phyloP scores from a whole-genome alignment of 148 eudicot genomes.

The Chenopodium suecicum region DNA sequence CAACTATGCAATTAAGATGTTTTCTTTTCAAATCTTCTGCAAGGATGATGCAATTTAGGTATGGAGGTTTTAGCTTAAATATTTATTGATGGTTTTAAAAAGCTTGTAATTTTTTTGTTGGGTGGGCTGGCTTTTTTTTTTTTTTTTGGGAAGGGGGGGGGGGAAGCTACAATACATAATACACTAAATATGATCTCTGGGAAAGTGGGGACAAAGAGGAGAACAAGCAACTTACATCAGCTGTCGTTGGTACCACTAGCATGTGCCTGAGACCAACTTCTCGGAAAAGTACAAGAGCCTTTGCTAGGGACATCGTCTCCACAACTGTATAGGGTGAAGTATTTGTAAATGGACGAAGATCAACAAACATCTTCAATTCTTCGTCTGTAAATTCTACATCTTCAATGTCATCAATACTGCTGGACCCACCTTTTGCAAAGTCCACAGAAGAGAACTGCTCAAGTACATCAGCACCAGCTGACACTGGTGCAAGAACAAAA shows the following conservation, averaged over 20 bases:
- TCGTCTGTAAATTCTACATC: conserved; percentile 62
- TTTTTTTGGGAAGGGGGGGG: neutral
- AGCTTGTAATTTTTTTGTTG: neutral
- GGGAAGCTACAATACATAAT: neutral
- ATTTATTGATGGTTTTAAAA: neutral
- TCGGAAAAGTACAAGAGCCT: conserved; percentile 83
- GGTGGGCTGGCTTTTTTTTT: neutral
- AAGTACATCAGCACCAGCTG: conserved; percentile 37
- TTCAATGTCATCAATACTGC: conserved; percentile 49
- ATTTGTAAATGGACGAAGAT: conserved; percentile 81
- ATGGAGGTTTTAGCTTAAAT: neutral
- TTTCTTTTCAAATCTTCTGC: neutral
- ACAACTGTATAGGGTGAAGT: conserved; percentile 87
- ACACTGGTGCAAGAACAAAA: conserved; percentile 45
- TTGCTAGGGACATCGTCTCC: conserved; percentile 93
- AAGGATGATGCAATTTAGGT: neutral
- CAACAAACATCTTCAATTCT: conserved; percentile 90
- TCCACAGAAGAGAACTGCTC: conserved; percentile 62
- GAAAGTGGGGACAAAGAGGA: conserved; percentile 2
- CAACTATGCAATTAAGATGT: neutral
- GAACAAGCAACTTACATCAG: conserved; percentile 54
- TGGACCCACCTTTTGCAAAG: conserved; percentile 78
- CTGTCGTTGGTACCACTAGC: conserved; percentile 61
- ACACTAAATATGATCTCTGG: neutral
- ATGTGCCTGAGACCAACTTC: conserved; percentile 92